Evolutionary conservation across 2,329 filamentous ascomycete species (phyloP), one percentile per base, ranked within the genome.

Genomic region (Pseudogymnoascus sp.): DNA sequence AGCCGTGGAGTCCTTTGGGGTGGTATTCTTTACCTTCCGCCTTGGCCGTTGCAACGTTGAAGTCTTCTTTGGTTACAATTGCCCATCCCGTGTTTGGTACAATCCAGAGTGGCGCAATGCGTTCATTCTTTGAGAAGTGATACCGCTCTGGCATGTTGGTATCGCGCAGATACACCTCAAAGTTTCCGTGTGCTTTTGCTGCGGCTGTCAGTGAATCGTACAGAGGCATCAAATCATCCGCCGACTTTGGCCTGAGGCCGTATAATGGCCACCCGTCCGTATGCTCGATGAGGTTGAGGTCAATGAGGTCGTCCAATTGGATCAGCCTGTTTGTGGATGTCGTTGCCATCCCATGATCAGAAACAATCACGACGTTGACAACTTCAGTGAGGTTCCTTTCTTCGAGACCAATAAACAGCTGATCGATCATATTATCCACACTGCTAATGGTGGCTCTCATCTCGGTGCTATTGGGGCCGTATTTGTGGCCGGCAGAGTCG

Each of bases 261-360:
- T 91, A 91, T 1, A 97, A 80, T 0, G 95, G 95, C 95, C 95
- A 99, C 63, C 95, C 95, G 69, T 99, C 95, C 26, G 86, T 88
- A 73, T 95, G 91, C 64, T 89, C 88, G 51, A 97, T 86, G 69
- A 91, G 83, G 60, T 77, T 78, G 5, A 89, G 81, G 73, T 97
- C 91, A 57, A 97, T 81, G 3, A 97, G 77, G 71, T 97, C 91
- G 67, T 99, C 95, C 2, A 97, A 80, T 75, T 97, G 95, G 26
- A 97, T 83, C 54, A 97, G 79, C 10, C 95, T 84, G 16, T 86
- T 81, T 0, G 83, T 85, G 65, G 93, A 90, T 0, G 95, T 97
- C 0, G 92, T 96, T 1, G 95, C 95, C 95, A 99, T 99, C 61
- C 95, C 95, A 73, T 99, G 95, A 73, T 99, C 95, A 0, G 92